Evolutionary conservation across 768 basidiomycete species (phyloP).

Genomic region (Boletellus ananas): DNA sequence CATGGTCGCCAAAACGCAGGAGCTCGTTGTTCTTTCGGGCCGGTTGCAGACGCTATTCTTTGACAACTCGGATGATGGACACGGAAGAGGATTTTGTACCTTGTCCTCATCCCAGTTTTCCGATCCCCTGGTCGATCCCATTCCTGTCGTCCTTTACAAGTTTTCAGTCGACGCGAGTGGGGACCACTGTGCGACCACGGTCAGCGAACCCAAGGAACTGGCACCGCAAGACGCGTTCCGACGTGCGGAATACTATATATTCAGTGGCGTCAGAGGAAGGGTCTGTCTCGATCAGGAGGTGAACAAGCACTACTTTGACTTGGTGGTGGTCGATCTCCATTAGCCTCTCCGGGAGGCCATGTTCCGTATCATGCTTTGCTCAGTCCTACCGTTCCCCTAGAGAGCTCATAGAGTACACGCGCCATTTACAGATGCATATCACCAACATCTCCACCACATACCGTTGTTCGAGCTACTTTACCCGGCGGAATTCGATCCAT

Average conservation of each 20-base stretch:
- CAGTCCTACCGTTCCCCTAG: neutral
- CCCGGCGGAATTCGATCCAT: no score
- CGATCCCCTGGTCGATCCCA: neutral
- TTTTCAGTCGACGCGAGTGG: slow-evolving; percentile 19
- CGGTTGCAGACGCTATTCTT: neutral
- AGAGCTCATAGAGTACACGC: no score
- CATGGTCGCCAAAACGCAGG: slow-evolving; percentile 11
- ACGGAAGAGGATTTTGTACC: slow-evolving; percentile 15
- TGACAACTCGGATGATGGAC: slow-evolving; percentile 13
- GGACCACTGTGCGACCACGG: slow-evolving; percentile 6
- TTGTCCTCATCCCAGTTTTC: neutral
- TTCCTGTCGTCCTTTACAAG: slow-evolving; percentile 11
- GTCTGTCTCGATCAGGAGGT: slow-evolving; percentile 8
- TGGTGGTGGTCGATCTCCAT: slow-evolving; percentile 14
- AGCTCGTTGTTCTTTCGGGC: slow-evolving; percentile 19
- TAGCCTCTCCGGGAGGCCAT: neutral
- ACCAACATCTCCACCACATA: no score
- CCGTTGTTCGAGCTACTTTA: no score
- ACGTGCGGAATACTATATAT: slow-evolving; percentile 1
- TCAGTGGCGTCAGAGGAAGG: slow-evolving; percentile 20
- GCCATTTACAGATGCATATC: no score
- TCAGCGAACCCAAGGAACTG: slow-evolving; percentile 14
- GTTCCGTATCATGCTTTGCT: neutral
- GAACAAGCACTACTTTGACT: neutral
- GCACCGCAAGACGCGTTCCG: slow-evolving; percentile 4